Evolutionary conservation across 352 stramenopile genomes (phyloP).

Genomic region (Pythium sp.): DNA sequence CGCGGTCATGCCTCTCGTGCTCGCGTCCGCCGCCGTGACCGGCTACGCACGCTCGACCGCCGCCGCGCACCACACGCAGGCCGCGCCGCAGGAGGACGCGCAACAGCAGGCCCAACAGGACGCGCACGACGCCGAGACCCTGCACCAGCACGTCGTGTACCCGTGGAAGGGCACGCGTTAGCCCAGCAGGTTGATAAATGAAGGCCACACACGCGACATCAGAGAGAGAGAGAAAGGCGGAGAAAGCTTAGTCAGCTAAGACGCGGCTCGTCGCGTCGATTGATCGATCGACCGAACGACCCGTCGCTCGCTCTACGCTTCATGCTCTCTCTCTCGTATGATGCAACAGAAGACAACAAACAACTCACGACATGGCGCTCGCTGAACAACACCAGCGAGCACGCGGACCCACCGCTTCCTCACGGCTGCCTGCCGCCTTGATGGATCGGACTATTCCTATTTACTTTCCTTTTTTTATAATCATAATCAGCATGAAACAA

Average conservation of each 20-base stretch:
- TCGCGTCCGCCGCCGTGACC: conserved; percentile 62
- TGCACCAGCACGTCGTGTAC: conserved; percentile 64
- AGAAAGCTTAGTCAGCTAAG: neutral
- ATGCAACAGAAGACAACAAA: neutral
- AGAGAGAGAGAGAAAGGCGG: neutral
- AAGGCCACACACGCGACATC: neutral
- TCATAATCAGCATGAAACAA: neutral
- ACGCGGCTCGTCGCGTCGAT: neutral
- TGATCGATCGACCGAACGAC: neutral
- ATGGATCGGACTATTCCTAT: neutral
- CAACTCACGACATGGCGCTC: conserved; percentile 1
- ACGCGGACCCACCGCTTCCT: neutral
- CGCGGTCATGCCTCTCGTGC: conserved; percentile 54
- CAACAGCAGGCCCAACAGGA: conserved; percentile 10
- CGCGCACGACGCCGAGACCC: conserved; percentile 35
- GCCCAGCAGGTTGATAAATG: conserved; percentile 4
- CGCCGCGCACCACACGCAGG: conserved; percentile 36
- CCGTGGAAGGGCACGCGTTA: conserved; percentile 72
- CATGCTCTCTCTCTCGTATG: neutral
- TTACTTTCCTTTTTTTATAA: neutral
- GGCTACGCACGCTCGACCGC: conserved; percentile 50
- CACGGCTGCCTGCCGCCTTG: neutral
- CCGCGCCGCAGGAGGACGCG: conserved; percentile 28
- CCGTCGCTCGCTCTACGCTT: neutral
- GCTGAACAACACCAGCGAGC: neutral